Conservation (phyloP, 306 rosid species). For the Quercus rubra region DNA sequence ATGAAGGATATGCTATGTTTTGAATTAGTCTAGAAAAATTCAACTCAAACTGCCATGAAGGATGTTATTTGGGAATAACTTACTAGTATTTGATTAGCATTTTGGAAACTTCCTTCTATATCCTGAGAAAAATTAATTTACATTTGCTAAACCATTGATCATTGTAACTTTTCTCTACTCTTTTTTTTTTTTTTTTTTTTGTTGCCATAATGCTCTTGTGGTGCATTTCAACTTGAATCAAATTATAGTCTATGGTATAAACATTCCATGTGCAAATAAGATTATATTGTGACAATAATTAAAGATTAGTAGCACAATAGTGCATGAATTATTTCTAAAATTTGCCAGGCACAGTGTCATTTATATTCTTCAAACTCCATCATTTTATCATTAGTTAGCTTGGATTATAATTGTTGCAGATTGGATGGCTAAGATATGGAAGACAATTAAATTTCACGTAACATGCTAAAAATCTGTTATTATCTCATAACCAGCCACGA, state of each 20-base stretch:
- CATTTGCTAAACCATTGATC: neutral
- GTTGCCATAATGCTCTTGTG: no score
- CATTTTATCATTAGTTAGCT: neutral
- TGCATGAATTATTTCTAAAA: no score
- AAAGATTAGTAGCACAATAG: no score
- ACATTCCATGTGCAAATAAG: no score
- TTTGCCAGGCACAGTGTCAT: no score
- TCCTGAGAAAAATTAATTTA: slow-evolving; percentile 8
- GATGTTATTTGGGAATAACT: neutral
- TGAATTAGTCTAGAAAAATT: neutral
- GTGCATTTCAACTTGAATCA: no score
- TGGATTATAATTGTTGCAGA: neutral
- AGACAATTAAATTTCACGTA: neutral
- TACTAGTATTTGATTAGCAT: neutral
- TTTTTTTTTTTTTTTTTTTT: no score
- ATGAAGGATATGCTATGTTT: slow-evolving; percentile 21
- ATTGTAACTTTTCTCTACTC: no score
- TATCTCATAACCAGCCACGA: slow-evolving; percentile 31
- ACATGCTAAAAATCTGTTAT: slow-evolving; percentile 21
- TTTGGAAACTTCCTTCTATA: neutral
- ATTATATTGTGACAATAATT: no score
- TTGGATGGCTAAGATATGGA: neutral
- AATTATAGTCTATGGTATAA: no score
- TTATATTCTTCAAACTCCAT: no score
- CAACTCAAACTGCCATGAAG: neutral